Percentiles rank a stretch among this genome's conserved stretches.
Conservation (phyloP, 1,139 yeast species). For the Debaryomyces sp. region DNA sequence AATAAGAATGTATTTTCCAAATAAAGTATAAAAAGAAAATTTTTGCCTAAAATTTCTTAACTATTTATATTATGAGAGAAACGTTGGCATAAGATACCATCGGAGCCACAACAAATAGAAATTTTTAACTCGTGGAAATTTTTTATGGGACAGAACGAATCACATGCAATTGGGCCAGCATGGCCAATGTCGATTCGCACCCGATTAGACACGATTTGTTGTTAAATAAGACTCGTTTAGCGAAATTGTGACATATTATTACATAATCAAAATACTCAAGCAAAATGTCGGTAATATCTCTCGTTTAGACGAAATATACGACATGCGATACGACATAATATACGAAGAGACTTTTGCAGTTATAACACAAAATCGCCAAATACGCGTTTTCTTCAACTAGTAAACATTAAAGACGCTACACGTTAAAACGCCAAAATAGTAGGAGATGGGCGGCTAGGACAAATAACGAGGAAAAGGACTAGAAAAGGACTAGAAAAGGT, state of each 20-base stretch:
- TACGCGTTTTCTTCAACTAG: slow-evolving; percentile 3
- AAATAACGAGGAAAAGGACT: neutral
- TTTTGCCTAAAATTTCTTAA: slow-evolving; percentile 1
- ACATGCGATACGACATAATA: neutral
- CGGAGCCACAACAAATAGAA: slow-evolving; percentile 7
- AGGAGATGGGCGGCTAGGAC: slow-evolving; percentile 1
- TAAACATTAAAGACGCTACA: neutral
- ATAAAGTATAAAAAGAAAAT: slow-evolving; percentile 1
- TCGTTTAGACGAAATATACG: neutral
- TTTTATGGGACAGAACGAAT: neutral
- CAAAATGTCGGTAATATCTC: neutral
- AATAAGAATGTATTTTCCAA: slow-evolving; percentile 3
- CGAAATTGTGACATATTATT: neutral
- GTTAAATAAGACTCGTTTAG: neutral
- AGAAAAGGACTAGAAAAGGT: neutral
- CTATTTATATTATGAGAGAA: slow-evolving; percentile 6
- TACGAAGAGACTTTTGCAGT: neutral
- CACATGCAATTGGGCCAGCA: neutral
- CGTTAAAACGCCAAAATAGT: neutral
- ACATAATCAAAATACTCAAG: neutral
- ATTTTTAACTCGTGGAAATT: neutral
- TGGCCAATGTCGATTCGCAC: neutral
- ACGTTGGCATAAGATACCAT: slow-evolving; percentile 5
- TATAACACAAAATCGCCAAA: neutral
- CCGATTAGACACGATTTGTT: neutral